Evolutionary conservation across 768 basidiomycete genomes (phyloP).

Genomic region (Dictyophora rubrovolvata): DNA sequence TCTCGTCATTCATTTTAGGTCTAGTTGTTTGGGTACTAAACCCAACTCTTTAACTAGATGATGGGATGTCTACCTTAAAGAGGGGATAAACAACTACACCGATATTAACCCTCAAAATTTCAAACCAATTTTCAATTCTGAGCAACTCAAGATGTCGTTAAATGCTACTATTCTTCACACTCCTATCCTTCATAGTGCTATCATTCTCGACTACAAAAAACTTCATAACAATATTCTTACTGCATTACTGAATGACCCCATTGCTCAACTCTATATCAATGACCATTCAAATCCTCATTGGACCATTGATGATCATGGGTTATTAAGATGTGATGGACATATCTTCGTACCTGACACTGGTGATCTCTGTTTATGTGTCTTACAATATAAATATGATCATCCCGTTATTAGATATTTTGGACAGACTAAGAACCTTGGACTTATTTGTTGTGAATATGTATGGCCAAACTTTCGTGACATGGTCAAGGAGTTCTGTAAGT

Average conservation of each 20-base stretch:
- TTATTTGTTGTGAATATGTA: constrained; percentile 27
- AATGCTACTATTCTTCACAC: constrained; percentile 10
- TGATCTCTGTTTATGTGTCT: constrained; percentile 20
- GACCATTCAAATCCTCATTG: background rate
- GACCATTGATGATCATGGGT: constrained; percentile 4
- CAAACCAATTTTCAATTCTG: constrained; percentile 14
- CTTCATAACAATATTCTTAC: constrained; percentile 13
- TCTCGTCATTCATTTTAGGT: constrained; percentile 25
- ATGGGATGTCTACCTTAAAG: constrained; percentile 16
- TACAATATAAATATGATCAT: constrained; percentile 27
- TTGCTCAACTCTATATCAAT: background rate
- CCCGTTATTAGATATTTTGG: constrained; percentile 33
- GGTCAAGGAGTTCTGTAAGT: constrained; percentile 23
- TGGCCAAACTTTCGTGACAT: constrained; percentile 26
- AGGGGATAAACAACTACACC: constrained; percentile 16
- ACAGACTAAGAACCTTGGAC: constrained; percentile 20
- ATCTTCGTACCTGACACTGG: constrained; percentile 23
- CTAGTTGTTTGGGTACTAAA: constrained; percentile 10
- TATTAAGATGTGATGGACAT: constrained; percentile 18
- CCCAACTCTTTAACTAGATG: constrained; percentile 18
- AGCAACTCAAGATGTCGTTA: constrained; percentile 14
- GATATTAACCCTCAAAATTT: constrained; percentile 18
- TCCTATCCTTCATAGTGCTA: constrained; percentile 11
- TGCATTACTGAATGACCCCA: background rate
- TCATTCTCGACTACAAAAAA: constrained; percentile 14